Conservation (phyloP, 2,329 filamentous ascomycete species). For the Monosporascus sp. region DNA sequence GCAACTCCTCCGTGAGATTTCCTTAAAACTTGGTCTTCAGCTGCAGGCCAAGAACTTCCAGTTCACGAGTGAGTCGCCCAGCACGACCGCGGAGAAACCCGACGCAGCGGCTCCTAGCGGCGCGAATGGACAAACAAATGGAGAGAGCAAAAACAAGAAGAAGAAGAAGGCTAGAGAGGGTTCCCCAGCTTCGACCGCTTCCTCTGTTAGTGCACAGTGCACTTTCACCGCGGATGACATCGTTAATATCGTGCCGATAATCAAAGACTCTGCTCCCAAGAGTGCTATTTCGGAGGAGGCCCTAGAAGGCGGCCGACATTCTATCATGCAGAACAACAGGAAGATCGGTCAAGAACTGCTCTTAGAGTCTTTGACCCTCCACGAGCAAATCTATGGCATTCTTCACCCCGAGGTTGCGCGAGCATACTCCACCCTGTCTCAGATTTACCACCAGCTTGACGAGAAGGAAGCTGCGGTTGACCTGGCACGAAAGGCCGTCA, state of each 20-base stretch:
- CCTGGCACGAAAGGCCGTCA: conserved; percentile 91
- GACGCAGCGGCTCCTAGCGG: conserved; percentile 29
- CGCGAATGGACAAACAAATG: conserved; percentile 36
- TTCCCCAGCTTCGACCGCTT: conserved; percentile 41
- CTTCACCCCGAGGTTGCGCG: conserved; percentile 93
- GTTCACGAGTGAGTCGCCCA: conserved; percentile 45
- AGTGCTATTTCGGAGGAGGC: conserved; percentile 92
- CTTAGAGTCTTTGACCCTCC: conserved; percentile 89
- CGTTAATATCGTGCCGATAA: conserved; percentile 84
- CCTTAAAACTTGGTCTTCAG: conserved; percentile 85
- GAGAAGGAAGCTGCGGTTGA: conserved; percentile 96
- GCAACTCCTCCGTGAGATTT: conserved; percentile 84
- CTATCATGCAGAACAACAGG: conserved; percentile 90
- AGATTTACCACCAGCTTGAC: conserved; percentile 95
- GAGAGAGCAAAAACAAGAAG: conserved; percentile 52
- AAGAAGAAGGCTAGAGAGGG: conserved; percentile 54
- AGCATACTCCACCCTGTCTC: conserved; percentile 90
- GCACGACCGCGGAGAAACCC: conserved; percentile 21
- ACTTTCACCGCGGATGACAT: conserved; percentile 84
- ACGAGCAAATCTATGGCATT: conserved; percentile 98
- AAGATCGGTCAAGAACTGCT: conserved; percentile 94
- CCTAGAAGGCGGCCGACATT: conserved; percentile 90
- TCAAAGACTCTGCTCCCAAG: conserved; percentile 90
- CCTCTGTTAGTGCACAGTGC: conserved; percentile 35
- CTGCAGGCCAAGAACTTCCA: conserved; percentile 72